phyloP scores from a whole-genome alignment of 2,329 filamentous ascomycete species.

The Paramyrothecium sp. region DNA sequence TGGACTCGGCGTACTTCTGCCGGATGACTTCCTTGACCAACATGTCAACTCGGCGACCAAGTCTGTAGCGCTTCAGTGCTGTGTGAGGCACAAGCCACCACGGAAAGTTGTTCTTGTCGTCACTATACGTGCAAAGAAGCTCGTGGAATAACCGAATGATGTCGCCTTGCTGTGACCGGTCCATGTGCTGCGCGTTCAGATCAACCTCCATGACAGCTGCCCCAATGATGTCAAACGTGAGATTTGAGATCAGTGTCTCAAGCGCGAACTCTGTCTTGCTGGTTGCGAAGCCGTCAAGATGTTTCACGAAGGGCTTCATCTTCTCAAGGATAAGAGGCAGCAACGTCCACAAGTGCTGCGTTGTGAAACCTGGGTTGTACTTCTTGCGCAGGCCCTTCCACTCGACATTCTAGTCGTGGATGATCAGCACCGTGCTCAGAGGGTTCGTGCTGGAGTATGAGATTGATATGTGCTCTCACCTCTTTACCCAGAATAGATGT shows the following conservation, averaged over 20 bases:
- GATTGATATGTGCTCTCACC: background rate
- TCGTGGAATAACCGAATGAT: background rate
- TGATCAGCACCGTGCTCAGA: background rate
- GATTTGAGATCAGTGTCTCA: conserved; percentile 21
- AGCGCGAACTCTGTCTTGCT: conserved; percentile 24
- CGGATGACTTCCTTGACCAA: background rate
- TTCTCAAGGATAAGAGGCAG: conserved; percentile 34
- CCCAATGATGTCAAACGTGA: conserved; percentile 38
- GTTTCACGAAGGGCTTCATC: conserved; percentile 16
- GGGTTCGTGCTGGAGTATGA: background rate
- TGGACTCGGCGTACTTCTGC: background rate
- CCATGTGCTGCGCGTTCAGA: conserved; percentile 24
- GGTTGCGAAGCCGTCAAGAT: conserved; percentile 15
- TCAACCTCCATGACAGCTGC: conserved; percentile 29
- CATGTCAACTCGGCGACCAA: background rate
- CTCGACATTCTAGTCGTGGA: background rate
- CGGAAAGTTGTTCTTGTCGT: background rate
- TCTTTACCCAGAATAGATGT: conserved; percentile 1
- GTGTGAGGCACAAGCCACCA: background rate
- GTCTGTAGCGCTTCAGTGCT: background rate
- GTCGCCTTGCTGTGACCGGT: conserved; percentile 9
- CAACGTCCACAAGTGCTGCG: conserved; percentile 32
- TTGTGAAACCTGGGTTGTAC: conserved; percentile 35
- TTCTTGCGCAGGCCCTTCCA: conserved; percentile 24
- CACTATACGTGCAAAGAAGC: background rate